Conservation (phyloP, 257 asterid genomes). For the Gynochthodes officinalis region DNA sequence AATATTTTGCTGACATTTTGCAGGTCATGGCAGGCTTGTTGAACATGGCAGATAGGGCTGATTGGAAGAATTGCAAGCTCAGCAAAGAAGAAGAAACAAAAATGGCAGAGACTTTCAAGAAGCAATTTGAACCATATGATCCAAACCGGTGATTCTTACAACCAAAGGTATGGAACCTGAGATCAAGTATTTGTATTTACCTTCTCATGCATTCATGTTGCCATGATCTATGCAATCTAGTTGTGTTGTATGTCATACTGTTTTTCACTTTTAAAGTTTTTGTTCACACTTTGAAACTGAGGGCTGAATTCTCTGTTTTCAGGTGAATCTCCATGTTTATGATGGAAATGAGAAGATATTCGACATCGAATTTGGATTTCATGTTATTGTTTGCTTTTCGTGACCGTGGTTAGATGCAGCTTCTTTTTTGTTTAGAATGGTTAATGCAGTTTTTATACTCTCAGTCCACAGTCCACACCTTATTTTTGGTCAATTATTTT, state of each 20-base stretch:
- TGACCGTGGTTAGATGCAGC: not conserved
- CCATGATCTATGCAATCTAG: not conserved
- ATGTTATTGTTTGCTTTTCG: not conserved
- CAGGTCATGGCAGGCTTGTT: constrained; percentile 95
- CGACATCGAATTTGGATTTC: not conserved
- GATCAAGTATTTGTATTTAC: not conserved
- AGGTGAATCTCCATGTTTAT: not conserved
- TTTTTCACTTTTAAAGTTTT: not conserved
- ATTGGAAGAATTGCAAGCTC: constrained; percentile 86
- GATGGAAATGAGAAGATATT: not conserved
- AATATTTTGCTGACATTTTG: constrained; percentile 10
- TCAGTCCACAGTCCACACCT: not conserved
- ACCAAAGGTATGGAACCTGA: constrained; percentile 24
- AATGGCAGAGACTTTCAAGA: constrained; percentile 66
- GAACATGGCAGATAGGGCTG: constrained; percentile 84
- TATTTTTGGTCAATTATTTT: not conserved
- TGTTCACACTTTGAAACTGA: not conserved
- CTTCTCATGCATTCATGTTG: not conserved
- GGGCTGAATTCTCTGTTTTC: not conserved
- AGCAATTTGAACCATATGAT: constrained; percentile 54
- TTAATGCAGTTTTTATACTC: not conserved
- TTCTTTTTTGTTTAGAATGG: not conserved
- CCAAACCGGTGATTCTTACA: constrained; percentile 49
- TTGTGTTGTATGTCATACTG: not conserved
- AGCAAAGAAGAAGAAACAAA: constrained; percentile 73